Evolutionary conservation across 2,329 filamentous ascomycete species (phyloP).

Genomic region (Aspergillus quadrilineatus): DNA sequence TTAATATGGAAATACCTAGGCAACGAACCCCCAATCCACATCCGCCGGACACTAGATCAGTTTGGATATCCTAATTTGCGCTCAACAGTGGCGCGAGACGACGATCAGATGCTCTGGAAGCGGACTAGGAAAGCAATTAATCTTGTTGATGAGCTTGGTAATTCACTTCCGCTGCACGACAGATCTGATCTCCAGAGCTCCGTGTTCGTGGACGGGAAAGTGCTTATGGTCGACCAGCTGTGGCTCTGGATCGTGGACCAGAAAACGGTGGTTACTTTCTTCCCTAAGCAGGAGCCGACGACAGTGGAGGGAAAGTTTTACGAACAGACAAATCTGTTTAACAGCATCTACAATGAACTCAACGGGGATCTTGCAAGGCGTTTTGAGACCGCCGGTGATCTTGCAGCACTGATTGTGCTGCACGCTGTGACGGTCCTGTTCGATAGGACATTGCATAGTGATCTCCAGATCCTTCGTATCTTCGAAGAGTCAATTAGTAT

Average conservation of each 20-base stretch:
- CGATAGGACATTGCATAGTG: conserved; percentile 59
- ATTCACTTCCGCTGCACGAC: conserved; percentile 39
- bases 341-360: conserved; percentile 65
- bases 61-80: conserved; percentile 62
- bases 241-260: conserved; percentile 54
- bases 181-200: conserved; percentile 13
- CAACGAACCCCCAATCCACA: conserved; percentile 61
- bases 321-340: conserved; percentile 58
- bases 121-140: conserved; percentile 54
- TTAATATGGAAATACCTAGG: conserved; percentile 65
- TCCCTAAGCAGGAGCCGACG: conserved; percentile 36
- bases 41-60: conserved; percentile 62
- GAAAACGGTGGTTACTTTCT: conserved; percentile 36
- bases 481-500: conserved; percentile 67
- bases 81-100: conserved; percentile 61
- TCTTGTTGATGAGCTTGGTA: conserved; percentile 40
- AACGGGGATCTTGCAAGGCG: conserved; percentile 64
- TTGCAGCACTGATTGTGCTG: conserved; percentile 61
- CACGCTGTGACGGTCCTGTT: conserved; percentile 64
- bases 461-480: conserved; percentile 63
- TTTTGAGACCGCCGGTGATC: conserved; percentile 62
- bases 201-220: conserved; percentile 40
- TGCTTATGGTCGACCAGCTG: conserved; percentile 67
- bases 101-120: conserved; percentile 68
- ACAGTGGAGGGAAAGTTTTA: conserved; percentile 35